phyloP scores from a whole-genome alignment of 805 yeast genomes.

The Candida maesae region DNA sequence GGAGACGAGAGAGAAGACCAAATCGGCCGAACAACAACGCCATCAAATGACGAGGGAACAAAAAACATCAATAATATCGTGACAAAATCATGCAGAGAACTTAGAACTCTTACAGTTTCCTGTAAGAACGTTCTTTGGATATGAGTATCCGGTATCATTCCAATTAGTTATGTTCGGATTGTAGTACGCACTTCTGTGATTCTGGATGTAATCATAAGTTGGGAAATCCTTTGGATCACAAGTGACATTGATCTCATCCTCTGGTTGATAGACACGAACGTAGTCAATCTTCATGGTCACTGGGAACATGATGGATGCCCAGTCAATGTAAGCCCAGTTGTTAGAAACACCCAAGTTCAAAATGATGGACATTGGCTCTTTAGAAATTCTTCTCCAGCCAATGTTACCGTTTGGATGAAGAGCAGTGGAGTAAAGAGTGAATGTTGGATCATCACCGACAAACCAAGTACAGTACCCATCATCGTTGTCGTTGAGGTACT shows the following conservation, averaged over 20 bases:
- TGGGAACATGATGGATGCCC: constrained; percentile 81
- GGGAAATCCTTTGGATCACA: constrained; percentile 90
- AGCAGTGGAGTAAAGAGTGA: constrained; percentile 68
- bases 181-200: constrained; percentile 64
- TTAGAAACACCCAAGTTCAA: constrained; percentile 87
- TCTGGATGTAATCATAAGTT: constrained; percentile 74
- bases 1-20: no score
- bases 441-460: constrained; percentile 77
- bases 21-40: not conserved
- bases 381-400: constrained; percentile 74
- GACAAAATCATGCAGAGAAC: constrained; percentile 10
- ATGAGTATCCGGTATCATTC: constrained; percentile 67
- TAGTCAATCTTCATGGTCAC: constrained; percentile 72
- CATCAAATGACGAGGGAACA: no score
- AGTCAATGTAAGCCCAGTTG: constrained; percentile 92
- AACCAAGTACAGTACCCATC: constrained; percentile 82
- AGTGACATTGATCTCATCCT: constrained; percentile 52
- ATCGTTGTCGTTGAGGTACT: constrained; percentile 66
- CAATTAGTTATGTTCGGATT: constrained; percentile 71
- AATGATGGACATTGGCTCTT: constrained; percentile 91
- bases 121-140: constrained; percentile 60
- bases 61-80: not conserved
- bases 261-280: constrained; percentile 90
- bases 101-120: constrained; percentile 43
- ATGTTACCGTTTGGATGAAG: constrained; percentile 89